Conservation (phyloP, 192 early-diverging fungal genomes). For the Glomus cerebriforme region DNA sequence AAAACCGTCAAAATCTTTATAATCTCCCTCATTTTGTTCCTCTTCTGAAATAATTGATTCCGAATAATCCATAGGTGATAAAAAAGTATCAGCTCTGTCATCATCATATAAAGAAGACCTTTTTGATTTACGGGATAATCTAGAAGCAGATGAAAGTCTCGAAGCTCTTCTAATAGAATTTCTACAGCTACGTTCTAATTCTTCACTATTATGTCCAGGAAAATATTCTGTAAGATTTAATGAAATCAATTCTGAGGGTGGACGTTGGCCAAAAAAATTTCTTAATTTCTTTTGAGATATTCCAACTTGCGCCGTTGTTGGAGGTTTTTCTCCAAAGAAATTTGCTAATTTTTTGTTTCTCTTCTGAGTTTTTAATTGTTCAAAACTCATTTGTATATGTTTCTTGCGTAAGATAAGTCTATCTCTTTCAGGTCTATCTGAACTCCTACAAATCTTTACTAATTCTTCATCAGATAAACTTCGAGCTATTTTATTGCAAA, state of each 20-base stretch:
- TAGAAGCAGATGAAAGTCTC: conserved; percentile 39
- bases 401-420: conserved; percentile 71
- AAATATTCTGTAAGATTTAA: conserved; percentile 92
- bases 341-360: conserved; percentile 38
- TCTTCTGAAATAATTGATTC: conserved; percentile 23
- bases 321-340: conserved; percentile 30
- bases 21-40: not conserved
- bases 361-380: conserved; percentile 52
- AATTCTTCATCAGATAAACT: conserved; percentile 80
- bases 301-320: conserved; percentile 13
- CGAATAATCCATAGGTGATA: not conserved
- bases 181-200: conserved; percentile 28
- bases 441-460: conserved; percentile 71
- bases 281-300: conserved; percentile 51
- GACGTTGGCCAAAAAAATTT: conserved; percentile 93
- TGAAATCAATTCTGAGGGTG: conserved; percentile 90
- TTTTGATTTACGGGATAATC: conserved; percentile 16
- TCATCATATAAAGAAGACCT: conserved; percentile 18
- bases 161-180: conserved; percentile 36
- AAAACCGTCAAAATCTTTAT: not conserved
- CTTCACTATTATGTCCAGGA: conserved; percentile 57
- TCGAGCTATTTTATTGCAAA: conserved; percentile 40
- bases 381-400: conserved; percentile 60
- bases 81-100: not conserved
- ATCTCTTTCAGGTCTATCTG: conserved; percentile 67